Evolutionary conservation across 768 basidiomycete genomes (phyloP).

Genomic region (Phylloporus scabripes): DNA sequence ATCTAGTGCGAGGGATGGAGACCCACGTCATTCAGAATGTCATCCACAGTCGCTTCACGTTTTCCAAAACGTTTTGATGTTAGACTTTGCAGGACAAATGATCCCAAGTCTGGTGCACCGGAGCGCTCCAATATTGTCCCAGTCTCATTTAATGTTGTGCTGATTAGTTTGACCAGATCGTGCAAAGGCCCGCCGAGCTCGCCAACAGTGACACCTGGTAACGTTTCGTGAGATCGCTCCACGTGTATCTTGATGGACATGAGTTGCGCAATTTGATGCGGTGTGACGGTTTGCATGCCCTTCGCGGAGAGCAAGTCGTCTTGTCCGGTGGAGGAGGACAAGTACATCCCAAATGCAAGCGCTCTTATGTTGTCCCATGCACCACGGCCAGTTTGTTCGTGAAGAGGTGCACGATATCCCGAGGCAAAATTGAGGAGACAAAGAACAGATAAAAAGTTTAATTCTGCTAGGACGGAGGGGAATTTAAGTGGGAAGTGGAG

Average conservation of each 20-base stretch:
- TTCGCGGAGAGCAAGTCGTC: constrained; percentile 57
- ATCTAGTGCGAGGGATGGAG: background rate
- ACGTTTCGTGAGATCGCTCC: constrained; percentile 62
- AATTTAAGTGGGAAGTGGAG: constrained; percentile 77
- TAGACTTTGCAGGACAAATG: constrained; percentile 67
- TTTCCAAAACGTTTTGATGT: constrained; percentile 35
- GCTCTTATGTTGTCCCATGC: constrained; percentile 81
- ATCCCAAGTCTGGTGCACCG: constrained; percentile 68
- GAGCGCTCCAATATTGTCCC: constrained; percentile 54
- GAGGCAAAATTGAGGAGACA: constrained; percentile 81
- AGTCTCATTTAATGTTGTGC: constrained; percentile 62
- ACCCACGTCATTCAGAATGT: constrained; percentile 58
- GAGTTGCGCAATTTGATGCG: constrained; percentile 62
- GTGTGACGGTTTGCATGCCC: constrained; percentile 53
- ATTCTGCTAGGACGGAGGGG: constrained; percentile 62
- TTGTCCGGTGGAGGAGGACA: constrained; percentile 54
- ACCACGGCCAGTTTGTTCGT: constrained; percentile 66
- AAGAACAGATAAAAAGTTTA: constrained; percentile 76
- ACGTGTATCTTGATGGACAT: constrained; percentile 65
- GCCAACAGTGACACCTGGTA: constrained; percentile 69
- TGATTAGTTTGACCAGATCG: constrained; percentile 66
- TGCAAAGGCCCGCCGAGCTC: constrained; percentile 71
- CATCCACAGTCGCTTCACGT: constrained; percentile 42
- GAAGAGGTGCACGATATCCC: constrained; percentile 72
- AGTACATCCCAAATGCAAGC: constrained; percentile 65